Evolutionary conservation across 169 alveolate species (phyloP), one percentile per base, ranked within the genome.

Genomic region (Babesia gibsoni): DNA sequence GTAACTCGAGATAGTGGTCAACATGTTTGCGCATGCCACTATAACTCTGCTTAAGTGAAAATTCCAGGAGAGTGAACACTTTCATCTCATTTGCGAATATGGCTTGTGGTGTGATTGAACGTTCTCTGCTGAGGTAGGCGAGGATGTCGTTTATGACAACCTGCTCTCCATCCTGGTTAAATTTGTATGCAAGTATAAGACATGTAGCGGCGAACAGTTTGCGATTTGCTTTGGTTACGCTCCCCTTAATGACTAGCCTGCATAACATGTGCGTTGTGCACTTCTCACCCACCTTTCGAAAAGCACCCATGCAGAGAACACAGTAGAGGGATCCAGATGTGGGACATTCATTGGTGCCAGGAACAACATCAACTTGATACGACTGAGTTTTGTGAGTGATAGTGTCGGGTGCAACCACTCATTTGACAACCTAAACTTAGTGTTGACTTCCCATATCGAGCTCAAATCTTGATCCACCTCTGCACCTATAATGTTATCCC

Each of bases 261-360:
- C 36, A 12, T 35, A 6, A 3, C 2, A 25, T 22, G 35, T 36
- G 37, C 3, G 16, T 27, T 1, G 16, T 1, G 25, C 1, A 14
- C 35, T 0, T 2, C n/a, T 20, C 10, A 72, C 66, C 3, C 41
- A 79, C 88, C 88, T 58, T 43, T 88, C 93, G 42, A 88, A 83
- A 18, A 88, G 82, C 23, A 84, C 77, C 93, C 93, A 88, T 25
- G 91, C 93, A 16, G 88, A 77, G 12, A 78, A 70, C n/a, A 84
- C 79, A 6, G 93, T 88, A 5, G 93, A 83, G 16, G 89, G 89
- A n/a, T 88, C 93, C 18, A 88, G 74, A 37, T 80, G 82, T 0
- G 79, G 59, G 4, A 88, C 84, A 36, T 22, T n/a, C 39, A 50
- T 64, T 8, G 88, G 84, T 1, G 83, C 68, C 37, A 67, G 64